Percentiles rank a stretch among this genome's conserved stretches.
These are phyloP conservation scores for Aspergillus novoparasiticus DNA, from an alignment of 2,329 filamentous ascomycete genomes.

Conservation along the genomic window DNA sequence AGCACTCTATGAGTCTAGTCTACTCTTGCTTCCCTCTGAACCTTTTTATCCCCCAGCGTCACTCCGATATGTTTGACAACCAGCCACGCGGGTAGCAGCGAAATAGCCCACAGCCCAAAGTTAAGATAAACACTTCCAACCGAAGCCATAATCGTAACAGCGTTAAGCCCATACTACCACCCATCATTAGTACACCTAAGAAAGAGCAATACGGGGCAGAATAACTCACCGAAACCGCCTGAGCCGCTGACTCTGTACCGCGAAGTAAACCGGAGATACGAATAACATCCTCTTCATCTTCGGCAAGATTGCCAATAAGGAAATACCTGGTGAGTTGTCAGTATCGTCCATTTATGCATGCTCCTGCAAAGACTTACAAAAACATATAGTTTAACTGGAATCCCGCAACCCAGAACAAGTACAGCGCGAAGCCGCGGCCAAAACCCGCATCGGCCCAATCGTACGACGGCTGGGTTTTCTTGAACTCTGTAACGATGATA, in stretches of 20 bases:
- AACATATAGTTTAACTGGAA: conserved; percentile 77
- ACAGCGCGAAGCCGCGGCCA: conserved; percentile 66
- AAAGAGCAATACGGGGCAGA: neutral
- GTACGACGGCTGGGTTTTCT: conserved; percentile 58
- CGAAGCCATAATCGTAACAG: conserved; percentile 63
- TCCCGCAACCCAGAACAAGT: conserved; percentile 66
- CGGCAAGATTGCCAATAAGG: conserved; percentile 66
- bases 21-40: conserved; percentile 17
- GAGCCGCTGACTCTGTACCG: conserved; percentile 72
- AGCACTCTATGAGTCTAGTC: neutral
- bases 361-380: conserved; percentile 49
- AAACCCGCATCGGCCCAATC: conserved; percentile 69
- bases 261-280: conserved; percentile 68
- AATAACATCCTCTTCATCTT: conserved; percentile 64
- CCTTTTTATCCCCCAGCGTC: conserved; percentile 32
- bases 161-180: conserved; percentile 63
- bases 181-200: conserved; percentile 2
- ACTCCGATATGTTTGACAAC: conserved; percentile 61
- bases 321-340: conserved; percentile 59
- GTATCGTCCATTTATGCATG: neutral
- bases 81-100: conserved; percentile 67
- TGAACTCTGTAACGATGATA: conserved; percentile 64
- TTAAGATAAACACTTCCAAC: conserved; percentile 71
- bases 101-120: conserved; percentile 67
- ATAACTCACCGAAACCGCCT: conserved; percentile 62